Conservation (phyloP, 805 yeast genomes). For the Sporopachydermia lactativora region DNA sequence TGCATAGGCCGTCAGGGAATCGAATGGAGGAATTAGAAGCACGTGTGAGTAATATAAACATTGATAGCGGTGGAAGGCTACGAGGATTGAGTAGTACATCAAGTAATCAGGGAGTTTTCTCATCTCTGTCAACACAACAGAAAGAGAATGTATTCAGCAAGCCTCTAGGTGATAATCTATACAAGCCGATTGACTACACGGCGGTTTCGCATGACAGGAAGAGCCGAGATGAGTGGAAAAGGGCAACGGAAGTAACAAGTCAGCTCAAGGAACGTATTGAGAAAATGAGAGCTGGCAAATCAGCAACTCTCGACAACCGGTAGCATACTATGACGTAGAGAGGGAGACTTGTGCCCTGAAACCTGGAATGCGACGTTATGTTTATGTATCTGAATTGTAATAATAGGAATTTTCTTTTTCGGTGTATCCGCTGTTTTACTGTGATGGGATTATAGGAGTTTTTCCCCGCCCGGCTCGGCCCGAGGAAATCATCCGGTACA, state of each 20-base stretch:
- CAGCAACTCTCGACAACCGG: constrained; percentile 16
- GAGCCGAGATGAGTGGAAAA: constrained; percentile 50
- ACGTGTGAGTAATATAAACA: constrained; percentile 4
- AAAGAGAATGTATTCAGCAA: constrained; percentile 16
- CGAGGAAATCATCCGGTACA: too few species aligned
- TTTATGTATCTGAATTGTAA: too few species aligned
- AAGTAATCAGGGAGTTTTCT: too few species aligned
- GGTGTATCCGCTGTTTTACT: background rate
- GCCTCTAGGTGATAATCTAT: constrained; percentile 8
- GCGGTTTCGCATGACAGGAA: constrained; percentile 13
- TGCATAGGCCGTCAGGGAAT: background rate
- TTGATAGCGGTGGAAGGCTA: constrained; percentile 12
- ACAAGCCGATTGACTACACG: constrained; percentile 12
- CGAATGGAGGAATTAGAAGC: constrained; percentile 13
- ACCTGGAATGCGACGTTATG: too few species aligned
- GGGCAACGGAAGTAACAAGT: constrained; percentile 82
- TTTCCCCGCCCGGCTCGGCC: background rate
- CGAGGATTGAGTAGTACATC: constrained; percentile 3
- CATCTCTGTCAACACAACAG: constrained; percentile 16
- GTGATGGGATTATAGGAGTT: background rate
- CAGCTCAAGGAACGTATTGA: constrained; percentile 80
- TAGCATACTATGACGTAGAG: background rate
- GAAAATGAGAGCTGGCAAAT: constrained; percentile 60
- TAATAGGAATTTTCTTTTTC: too few species aligned
- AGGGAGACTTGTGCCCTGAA: background rate